Evolutionary conservation across 2,329 filamentous ascomycete species (phyloP).

Genomic region (Teratosphaeriaceae sp.): DNA sequence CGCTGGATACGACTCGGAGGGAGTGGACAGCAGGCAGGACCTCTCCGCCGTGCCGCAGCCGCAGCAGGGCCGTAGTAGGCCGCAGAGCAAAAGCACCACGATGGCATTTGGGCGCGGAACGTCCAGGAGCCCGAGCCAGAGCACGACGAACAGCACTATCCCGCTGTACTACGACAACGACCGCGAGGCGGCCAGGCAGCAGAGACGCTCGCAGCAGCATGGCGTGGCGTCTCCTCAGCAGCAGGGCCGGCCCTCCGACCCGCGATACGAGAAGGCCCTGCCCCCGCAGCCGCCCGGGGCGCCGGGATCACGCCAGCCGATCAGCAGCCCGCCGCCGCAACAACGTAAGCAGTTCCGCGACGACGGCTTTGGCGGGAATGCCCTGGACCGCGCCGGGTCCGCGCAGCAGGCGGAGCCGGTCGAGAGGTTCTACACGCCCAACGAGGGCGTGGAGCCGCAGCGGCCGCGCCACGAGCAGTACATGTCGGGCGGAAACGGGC

Average conservation of each 20-base stretch:
- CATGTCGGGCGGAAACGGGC: not conserved
- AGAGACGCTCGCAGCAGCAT: conserved; percentile 12
- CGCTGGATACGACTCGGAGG: conserved; percentile 27
- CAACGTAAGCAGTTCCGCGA: conserved; percentile 27
- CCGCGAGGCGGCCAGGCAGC: conserved; percentile 16
- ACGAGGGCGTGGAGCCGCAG: conserved; percentile 14
- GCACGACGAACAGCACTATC: conserved; percentile 38
- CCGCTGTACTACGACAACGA: conserved; percentile 38
- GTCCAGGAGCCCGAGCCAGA: conserved; percentile 39
- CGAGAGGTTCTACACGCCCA: conserved; percentile 27
- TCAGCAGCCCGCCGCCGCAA: conserved; percentile 13
- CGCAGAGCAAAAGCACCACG: conserved; percentile 24
- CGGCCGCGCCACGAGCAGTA: not conserved
- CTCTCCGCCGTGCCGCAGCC: conserved; percentile 2
- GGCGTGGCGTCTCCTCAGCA: conserved; percentile 18
- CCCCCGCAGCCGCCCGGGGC: conserved; percentile 14
- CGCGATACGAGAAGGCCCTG: conserved; percentile 25
- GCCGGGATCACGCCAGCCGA: not conserved
- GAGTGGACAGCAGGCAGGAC: conserved; percentile 16
- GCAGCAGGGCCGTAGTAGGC: conserved; percentile 27
- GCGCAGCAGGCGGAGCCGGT: conserved; percentile 19
- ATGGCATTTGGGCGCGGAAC: conserved; percentile 40
- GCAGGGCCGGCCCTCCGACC: too few relatives aligned
- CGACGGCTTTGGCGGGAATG: conserved; percentile 23
- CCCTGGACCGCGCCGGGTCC: conserved; percentile 10